Percentiles rank a stretch among this genome's conserved stretches.
Conservation (phyloP, 2,329 filamentous ascomycete genomes). For the Kalaharituber pfeilii region DNA sequence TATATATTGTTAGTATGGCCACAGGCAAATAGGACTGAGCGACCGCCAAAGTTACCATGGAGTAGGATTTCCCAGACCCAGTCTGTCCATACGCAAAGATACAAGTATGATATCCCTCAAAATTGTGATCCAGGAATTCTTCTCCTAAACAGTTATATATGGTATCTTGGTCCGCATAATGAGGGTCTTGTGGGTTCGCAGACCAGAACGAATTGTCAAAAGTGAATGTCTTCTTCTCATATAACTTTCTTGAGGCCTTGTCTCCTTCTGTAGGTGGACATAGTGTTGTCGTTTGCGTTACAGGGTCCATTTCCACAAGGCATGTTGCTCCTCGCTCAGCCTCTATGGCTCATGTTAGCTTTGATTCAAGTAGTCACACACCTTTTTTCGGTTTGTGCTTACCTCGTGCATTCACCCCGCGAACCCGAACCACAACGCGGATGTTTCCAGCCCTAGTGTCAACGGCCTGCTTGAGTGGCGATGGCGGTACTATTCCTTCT, state of each 20-base stretch:
- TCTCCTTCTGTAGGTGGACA: conserved; percentile 43
- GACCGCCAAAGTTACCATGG: conserved; percentile 37
- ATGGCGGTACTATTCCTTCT: background rate
- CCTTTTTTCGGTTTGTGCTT: background rate
- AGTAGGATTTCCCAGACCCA: conserved; percentile 93
- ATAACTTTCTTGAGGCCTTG: conserved; percentile 44
- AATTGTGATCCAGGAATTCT: conserved; percentile 97
- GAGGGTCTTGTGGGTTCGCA: conserved; percentile 56
- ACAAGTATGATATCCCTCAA: conserved; percentile 96
- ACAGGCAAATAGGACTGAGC: background rate
- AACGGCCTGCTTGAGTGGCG: background rate
- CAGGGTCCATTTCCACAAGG: conserved; percentile 78
- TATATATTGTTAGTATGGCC: background rate
- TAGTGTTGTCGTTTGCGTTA: conserved; percentile 68
- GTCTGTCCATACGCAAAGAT: conserved; percentile 99
- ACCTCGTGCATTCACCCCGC: background rate
- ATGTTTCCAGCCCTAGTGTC: background rate
- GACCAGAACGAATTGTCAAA: conserved; percentile 99
- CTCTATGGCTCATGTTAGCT: conserved; percentile 38
- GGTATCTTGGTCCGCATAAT: conserved; percentile 84
- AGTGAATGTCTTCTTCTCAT: conserved; percentile 79
- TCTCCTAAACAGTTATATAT: conserved; percentile 89
- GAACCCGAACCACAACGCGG: background rate
- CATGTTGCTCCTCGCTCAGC: conserved; percentile 64
- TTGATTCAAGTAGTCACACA: background rate